Conservation (phyloP, 306 rosid genomes). For the Boehmeria nivea region DNA sequence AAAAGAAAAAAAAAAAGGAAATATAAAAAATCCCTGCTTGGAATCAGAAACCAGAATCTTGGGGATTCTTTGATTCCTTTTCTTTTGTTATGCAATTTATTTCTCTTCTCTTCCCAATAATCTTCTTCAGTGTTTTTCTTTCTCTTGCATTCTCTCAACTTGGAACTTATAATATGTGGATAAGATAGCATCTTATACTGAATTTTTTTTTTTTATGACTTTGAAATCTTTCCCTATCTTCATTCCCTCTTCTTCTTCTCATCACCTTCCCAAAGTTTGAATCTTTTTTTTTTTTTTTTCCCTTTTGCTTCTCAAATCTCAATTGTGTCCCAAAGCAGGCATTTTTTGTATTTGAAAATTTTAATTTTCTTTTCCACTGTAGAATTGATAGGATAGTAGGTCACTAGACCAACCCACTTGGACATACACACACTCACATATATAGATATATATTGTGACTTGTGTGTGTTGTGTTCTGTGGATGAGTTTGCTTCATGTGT, state of each 20-base stretch:
- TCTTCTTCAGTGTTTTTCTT: conserved; percentile 18
- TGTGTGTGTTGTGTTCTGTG: too few relatives aligned
- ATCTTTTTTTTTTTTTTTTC: conserved; percentile 6
- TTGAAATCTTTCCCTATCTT: neutral
- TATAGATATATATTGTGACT: conserved; percentile 40
- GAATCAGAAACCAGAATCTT: conserved; percentile 58
- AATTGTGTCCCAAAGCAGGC: too few relatives aligned
- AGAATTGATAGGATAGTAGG: conserved; percentile 58
- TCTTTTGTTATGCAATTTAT: conserved; percentile 26
- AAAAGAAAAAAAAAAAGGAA: conserved; percentile 52
- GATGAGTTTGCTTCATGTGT: conserved; percentile 79
- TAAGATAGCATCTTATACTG: conserved; percentile 60
- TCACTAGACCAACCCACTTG: conserved; percentile 18
- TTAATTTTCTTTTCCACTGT: conserved; percentile 33
- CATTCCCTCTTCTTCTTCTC: conserved; percentile 17
- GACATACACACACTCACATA: conserved; percentile 14
- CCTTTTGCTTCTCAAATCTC: neutral
- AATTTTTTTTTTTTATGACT: neutral
- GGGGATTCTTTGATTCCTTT: conserved; percentile 58
- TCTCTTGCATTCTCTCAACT: conserved; percentile 40
- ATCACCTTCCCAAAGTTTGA: conserved; percentile 21
- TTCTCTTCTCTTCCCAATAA: conserved; percentile 5
- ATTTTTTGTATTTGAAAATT: too few relatives aligned
- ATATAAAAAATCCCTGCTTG: conserved; percentile 18
- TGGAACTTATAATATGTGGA: conserved; percentile 31